Evolutionary conservation across 306 rosid genomes (phyloP), one percentile per base, ranked within the genome.

Genomic region (Corylus avellana): DNA sequence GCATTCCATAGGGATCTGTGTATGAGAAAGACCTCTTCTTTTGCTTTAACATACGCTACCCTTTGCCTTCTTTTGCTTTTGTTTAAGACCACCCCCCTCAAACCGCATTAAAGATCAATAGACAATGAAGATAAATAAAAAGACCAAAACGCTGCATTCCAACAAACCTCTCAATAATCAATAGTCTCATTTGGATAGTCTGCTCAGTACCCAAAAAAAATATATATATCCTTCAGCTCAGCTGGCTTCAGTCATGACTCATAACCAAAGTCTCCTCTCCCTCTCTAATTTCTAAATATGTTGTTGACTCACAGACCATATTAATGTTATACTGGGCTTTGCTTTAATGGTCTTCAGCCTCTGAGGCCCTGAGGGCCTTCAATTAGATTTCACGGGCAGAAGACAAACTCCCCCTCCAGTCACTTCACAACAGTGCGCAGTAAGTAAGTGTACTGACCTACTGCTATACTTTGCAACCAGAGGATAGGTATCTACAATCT

Each of bases 1-100:
- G 77, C 84, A 79, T 88, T 88, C 90, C 84, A 88, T 90, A 84
- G 90, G 98, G 93, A 93, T 93, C 93, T 73, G 94, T 93, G 94
- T 77, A 53, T 83, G 93, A 86, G 93, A 93, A 90, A 93, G 92
- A 87, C 92, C 84, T 88, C 74, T 61, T 61, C 87, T 91, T 93
- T 89, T 81, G 87, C 89, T 86, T 85, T 88, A 76, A 55, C 77
- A 71, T 78, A 67, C 90, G 75, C 83, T 77, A 74, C 63, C 68
- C 46, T 54, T 73, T 70, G 66, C 77, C 74, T 70, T 70, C 79
- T 75, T 75, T 86, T 86, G 59, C 87, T 86, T 67, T 80, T 29
- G 39, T 86, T 70, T 66, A 59, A 61, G 80, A 72, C 37, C 25
- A 22, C 77, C 66, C 47, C 75, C 70, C 49, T 68, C 71, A 37